phyloP scores from a whole-genome alignment of 2,329 filamentous ascomycete species.

The Aspergillus ustus region DNA sequence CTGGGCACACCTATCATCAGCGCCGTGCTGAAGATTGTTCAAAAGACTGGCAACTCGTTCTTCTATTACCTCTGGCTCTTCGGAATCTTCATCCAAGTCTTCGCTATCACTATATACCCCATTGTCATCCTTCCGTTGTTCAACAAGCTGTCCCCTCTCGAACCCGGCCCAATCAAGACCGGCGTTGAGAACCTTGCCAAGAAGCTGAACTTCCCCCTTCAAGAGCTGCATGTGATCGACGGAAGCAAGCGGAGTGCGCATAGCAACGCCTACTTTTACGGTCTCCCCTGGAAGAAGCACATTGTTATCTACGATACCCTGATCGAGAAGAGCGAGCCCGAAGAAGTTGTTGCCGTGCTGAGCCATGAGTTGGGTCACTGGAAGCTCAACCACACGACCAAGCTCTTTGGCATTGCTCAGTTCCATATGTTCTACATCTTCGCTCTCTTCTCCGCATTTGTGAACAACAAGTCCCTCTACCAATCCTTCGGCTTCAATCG shows the following conservation, averaged over 20 bases:
- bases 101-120: conserved; percentile 95
- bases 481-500: conserved; percentile 84
- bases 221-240: conserved; percentile 93
- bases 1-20: conserved; percentile 87
- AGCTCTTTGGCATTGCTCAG: conserved; percentile 85
- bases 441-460: conserved; percentile 92
- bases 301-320: conserved; percentile 99
- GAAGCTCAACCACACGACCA: conserved; percentile 93
- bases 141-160: conserved; percentile 94
- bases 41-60: conserved; percentile 91
- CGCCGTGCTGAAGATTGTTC: conserved; percentile 90
- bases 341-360: conserved; percentile 93
- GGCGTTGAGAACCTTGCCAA: conserved; percentile 83
- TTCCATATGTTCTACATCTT: conserved; percentile 97
- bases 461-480: conserved; percentile 93
- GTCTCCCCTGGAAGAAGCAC: conserved; percentile 99
- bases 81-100: conserved; percentile 83
- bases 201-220: conserved; percentile 86
- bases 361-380: conserved; percentile 97
- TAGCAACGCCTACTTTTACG: conserved; percentile 95
- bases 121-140: conserved; percentile 93
- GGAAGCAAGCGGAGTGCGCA: conserved; percentile 86
- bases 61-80: conserved; percentile 99
- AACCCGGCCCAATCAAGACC: conserved; percentile 85
- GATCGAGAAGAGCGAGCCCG: conserved; percentile 88